Base-by-base conservation (phyloP, 208 protist species). In the Trypanosomatidae sp. region DNA sequence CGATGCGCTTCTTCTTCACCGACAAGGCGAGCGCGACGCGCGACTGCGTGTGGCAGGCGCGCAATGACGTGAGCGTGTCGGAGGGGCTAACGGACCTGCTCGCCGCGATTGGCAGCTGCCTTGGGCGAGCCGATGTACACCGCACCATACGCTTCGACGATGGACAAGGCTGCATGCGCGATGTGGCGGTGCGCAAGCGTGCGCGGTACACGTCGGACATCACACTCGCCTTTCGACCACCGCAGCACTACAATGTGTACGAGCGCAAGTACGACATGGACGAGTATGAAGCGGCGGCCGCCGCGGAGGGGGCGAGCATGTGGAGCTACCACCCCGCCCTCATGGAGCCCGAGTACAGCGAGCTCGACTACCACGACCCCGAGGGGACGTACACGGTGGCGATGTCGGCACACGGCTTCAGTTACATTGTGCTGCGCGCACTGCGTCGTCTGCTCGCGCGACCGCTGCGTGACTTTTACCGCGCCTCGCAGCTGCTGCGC, bases 111-210 rank as follows among this genome's bases (percentile, higher is more conserved):
- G 84, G 84, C 19, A 73, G 76, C 0, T 90, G 80, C 42, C 59
- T 93, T 2, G 80, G 79, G 6, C 66, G 84, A 25, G 58, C 80
- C 6, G 74, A 88, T 48, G 80, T 93, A 8, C 80, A 90, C 48
- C 73, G 84, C 25, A 93, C 84, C 18, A 88, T 93, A 39, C 75
- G 84, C 43, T 93, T 93, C 52, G 78, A 93, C 52, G 78, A 88
- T 54, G 79, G 71, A 5, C 47, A 64, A 2, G 71, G 75, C 25
- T 70, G 62, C 19, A 82, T 59, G 8, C 80, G 76, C 15, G 84
- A 93, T 40, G 43, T 93, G 20, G 72, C 73, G 4, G 70, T 93
- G 38, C 75, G 77, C 16, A 93, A 93, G 56, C 48, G 62, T 1
- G 89, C 84, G 4, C 66, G 80, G 21, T 93, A 90, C 55, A 93